phyloP scores from a whole-genome alignment of 345 rosid species.

The Pugionium cornutum region DNA sequence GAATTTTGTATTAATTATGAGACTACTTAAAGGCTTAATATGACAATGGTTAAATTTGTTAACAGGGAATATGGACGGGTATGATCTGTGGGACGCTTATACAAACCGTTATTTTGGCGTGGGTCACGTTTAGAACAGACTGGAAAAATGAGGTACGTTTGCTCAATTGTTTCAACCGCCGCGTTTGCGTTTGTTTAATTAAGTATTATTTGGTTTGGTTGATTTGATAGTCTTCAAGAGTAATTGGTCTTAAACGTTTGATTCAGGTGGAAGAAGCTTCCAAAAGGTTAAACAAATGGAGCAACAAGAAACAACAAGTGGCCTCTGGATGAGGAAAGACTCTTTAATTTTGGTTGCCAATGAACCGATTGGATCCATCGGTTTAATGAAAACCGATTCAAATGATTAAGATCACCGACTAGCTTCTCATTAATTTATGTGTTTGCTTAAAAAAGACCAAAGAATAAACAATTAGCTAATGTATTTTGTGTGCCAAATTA shows the following conservation, averaged over 20 bases:
- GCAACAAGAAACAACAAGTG: slow-evolving; percentile 31
- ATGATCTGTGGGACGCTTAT: slow-evolving; percentile 64
- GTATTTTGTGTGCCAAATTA: slow-evolving; percentile 1
- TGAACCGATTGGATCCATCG: background rate
- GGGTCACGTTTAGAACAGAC: slow-evolving; percentile 63
- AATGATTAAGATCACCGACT: background rate
- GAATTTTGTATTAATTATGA: background rate
- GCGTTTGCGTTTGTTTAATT: background rate
- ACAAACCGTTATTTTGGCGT: slow-evolving; percentile 61
- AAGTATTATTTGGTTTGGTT: background rate
- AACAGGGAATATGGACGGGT: slow-evolving; percentile 74
- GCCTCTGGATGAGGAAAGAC: slow-evolving; percentile 12
- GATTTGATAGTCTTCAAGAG: background rate
- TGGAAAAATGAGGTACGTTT: slow-evolving; percentile 60
- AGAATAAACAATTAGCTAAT: background rate
- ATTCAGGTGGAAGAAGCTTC: slow-evolving; percentile 45
- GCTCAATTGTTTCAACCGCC: background rate
- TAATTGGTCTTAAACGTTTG: background rate
- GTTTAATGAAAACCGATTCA: background rate
- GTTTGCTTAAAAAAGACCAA: background rate
- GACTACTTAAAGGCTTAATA: background rate
- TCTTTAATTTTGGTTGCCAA: background rate
- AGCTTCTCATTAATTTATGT: background rate
- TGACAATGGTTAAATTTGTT: background rate
- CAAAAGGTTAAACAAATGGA: slow-evolving; percentile 37